Percentiles rank a stretch among this genome's conserved stretches.
These are phyloP conservation scores for Hermanozyma aechmeae DNA, from an alignment of 805 yeast species.

Conservation along the genomic window DNA sequence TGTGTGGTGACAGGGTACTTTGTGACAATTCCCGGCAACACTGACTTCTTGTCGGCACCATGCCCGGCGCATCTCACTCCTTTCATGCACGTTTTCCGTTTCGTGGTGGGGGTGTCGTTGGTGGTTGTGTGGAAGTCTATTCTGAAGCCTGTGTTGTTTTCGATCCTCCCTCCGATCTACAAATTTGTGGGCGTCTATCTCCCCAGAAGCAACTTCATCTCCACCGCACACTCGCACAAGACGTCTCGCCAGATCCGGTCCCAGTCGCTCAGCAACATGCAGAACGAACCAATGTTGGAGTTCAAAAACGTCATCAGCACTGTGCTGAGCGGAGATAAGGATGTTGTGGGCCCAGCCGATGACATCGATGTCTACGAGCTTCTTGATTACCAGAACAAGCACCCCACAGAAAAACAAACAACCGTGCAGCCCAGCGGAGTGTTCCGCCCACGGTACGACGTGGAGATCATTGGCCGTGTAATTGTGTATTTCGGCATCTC, in stretches of 20 bases:
- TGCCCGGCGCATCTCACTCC: slow-evolving; percentile 12
- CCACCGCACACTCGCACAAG: slow-evolving; percentile 27
- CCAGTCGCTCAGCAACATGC: slow-evolving; percentile 30
- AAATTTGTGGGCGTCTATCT: slow-evolving; percentile 27
- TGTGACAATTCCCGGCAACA: slow-evolving; percentile 5
- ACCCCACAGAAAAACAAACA: slow-evolving; percentile 1
- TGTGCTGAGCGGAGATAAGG: slow-evolving; percentile 15
- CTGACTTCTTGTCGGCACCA: slow-evolving; percentile 13
- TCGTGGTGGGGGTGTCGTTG: slow-evolving; percentile 49
- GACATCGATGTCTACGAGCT: slow-evolving; percentile 35
- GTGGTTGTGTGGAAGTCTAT: slow-evolving; percentile 68
- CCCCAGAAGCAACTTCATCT: slow-evolving; percentile 27
- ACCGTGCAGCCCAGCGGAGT: slow-evolving; percentile 30
- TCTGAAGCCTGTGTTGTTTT: slow-evolving; percentile 58
- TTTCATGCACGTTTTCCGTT: too few relatives aligned
- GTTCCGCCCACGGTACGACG: slow-evolving; percentile 55
- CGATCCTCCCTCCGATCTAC: slow-evolving; percentile 52
- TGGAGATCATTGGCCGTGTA: slow-evolving; percentile 68
- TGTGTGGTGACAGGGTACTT: slow-evolving; percentile 23
- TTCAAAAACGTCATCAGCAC: slow-evolving; percentile 16
- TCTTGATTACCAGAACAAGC: slow-evolving; percentile 18
- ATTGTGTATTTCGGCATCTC: slow-evolving; percentile 80
- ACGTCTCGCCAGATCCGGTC: slow-evolving; percentile 26
- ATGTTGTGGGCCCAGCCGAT: slow-evolving; percentile 25
- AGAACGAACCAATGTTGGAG: slow-evolving; percentile 15